Percentiles rank a stretch among this genome's conserved stretches.
Evolutionary conservation across 2,329 filamentous ascomycete genomes (phyloP).

Genomic region (Penicillium sp.): DNA sequence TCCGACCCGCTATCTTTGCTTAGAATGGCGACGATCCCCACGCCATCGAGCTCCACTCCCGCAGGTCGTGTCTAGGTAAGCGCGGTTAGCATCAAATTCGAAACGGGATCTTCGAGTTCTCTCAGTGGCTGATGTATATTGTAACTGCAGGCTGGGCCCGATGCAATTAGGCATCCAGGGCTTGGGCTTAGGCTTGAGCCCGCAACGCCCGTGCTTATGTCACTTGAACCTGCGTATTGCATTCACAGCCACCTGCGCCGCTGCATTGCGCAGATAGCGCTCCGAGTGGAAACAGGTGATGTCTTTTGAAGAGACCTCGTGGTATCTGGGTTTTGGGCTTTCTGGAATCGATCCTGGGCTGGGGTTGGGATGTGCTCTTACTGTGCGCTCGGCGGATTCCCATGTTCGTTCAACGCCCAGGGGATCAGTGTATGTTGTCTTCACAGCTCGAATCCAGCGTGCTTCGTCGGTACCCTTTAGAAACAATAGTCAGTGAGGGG

Average conservation of each 20-base stretch:
- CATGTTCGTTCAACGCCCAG: constrained; percentile 45
- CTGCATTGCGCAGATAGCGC: not conserved
- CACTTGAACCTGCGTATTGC: not conserved
- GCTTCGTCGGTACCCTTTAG: constrained; percentile 42
- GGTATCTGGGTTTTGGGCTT: not conserved
- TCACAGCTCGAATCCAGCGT: constrained; percentile 46
- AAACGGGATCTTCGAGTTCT: not conserved
- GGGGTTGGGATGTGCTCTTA: constrained; percentile 20
- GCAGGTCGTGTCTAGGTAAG: constrained; percentile 47
- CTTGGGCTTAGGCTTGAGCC: not conserved
- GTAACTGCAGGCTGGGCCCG: too few species aligned
- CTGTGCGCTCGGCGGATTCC: constrained; percentile 49
- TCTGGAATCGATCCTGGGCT: not conserved
- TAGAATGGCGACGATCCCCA: constrained; percentile 63
- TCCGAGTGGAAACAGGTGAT: not conserved
- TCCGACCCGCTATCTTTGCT: constrained; percentile 54
- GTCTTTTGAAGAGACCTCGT: not conserved
- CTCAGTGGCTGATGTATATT: not conserved
- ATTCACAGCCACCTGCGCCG: not conserved
- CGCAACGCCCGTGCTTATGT: constrained; percentile 1
- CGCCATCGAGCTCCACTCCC: constrained; percentile 56
- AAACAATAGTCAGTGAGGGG: not conserved
- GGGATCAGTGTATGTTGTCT: constrained; percentile 47
- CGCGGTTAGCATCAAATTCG: constrained; percentile 11
- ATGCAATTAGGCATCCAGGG: constrained; percentile 1